A percentile compares a stretch with the other conserved stretches of the same genome.
phyloP scores from a whole-genome alignment of 2,329 filamentous ascomycete genomes.

The Fusarium sp. region DNA sequence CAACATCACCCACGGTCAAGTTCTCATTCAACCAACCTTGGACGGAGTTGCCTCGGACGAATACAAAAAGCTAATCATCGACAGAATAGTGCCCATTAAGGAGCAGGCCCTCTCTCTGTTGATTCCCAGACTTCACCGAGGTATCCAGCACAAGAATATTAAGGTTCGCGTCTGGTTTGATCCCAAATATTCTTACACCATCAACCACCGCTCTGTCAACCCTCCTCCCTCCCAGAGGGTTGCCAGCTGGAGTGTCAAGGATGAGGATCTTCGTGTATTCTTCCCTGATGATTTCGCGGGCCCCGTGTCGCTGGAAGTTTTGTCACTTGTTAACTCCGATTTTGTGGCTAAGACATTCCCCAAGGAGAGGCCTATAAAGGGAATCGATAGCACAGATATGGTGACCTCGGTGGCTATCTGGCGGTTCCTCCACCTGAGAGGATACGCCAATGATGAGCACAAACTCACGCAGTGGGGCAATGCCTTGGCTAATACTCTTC shows the following conservation, averaged over 20 bases:
- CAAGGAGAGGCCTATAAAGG: conserved; percentile 67
- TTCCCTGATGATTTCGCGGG: conserved; percentile 57
- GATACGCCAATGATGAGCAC: conserved; percentile 84
- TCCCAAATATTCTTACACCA: conserved; percentile 72
- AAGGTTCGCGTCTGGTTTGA: conserved; percentile 88
- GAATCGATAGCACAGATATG: conserved; percentile 75
- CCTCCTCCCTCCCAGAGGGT: conserved; percentile 61
- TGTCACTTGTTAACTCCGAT: conserved; percentile 74
- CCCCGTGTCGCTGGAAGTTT: conserved; percentile 68
- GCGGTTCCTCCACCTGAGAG: conserved; percentile 89
- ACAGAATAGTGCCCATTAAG: conserved; percentile 78
- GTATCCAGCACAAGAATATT: conserved; percentile 83
- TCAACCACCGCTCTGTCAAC: conserved; percentile 68
- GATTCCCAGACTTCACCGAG: conserved; percentile 82
- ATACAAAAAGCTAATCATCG: conserved; percentile 83
- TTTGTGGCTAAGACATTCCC: conserved; percentile 78
- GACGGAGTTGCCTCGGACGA: conserved; percentile 84
- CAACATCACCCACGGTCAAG: conserved; percentile 83
- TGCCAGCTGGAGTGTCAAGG: conserved; percentile 79
- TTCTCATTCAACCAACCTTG: conserved; percentile 83
- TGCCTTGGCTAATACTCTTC: conserved; percentile 77
- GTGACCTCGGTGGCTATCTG: conserved; percentile 80
- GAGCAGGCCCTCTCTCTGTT: conserved; percentile 83
- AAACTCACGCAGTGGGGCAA: conserved; percentile 86
- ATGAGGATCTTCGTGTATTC: conserved; percentile 63